Evolutionary conservation across 2,329 filamentous ascomycete genomes (phyloP), one percentile per base, ranked within the genome.

Genomic region (Thielaviopsis punctulata): DNA sequence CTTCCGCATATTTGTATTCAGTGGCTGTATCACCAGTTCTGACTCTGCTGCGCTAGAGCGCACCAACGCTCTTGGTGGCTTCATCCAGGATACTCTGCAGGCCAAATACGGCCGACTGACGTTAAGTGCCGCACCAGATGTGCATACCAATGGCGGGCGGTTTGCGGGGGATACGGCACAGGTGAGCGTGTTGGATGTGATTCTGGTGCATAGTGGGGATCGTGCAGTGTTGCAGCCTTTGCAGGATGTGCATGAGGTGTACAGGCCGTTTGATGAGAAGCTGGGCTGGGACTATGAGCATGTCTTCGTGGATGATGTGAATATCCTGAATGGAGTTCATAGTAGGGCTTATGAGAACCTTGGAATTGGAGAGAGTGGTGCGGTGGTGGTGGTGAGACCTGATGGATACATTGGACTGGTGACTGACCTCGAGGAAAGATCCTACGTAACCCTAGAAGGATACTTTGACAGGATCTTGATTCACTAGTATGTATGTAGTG

Each of bases 381-480:
- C 75, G 56, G 64, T 79, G 3, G 72, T 83, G 0, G 65, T 80
- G 1, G 66, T 80, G 1, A 64, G 83, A 48, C 83, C 82, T 2
- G 83, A 86, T 66, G 79, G 82, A 60, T 80, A 86, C 62, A 73
- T 85, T 27, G 71, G 62, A 1, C 66, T 64, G 59, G 57, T 70
- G 1, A 64, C 65, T 1, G 61, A 65, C 15, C 56, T 71, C 19
- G 64, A 68, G 21, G 64, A 66, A 64, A 88, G n/a, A 5, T 24
- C 39, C 27, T 64, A 66, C 33, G 62, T 59, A 2, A 59, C 59
- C 2, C 36, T 68, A 30, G 59, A 63, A 53, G 51, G 56, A n/a
- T 68, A 67, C 48, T 67, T 68, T 47, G 60, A 62, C 27, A 58
- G 41, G 56, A 13, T 63, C 56, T 27, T 54, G 41, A 48, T 18